Percentiles rank a stretch among this genome's conserved stretches.
Conservation (phyloP, 2,329 filamentous ascomycete species). For the Clarireedia monteithiana region DNA sequence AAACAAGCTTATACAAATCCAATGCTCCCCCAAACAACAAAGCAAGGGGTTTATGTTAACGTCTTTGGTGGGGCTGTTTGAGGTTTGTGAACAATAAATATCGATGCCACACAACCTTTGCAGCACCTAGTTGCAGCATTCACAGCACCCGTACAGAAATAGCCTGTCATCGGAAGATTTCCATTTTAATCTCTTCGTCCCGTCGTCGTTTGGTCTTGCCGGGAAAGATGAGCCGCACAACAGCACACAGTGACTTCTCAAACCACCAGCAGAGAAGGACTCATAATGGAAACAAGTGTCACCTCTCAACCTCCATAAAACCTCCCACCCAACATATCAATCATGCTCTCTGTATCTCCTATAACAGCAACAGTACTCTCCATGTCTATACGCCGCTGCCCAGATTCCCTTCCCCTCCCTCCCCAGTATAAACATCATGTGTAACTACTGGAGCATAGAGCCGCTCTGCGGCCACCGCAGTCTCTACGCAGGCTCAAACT, state of each 20-base stretch:
- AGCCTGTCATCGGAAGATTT: constrained; percentile 5
- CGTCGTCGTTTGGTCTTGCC: background rate
- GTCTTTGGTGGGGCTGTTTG: constrained; percentile 5
- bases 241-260: constrained; percentile 4
- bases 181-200: background rate
- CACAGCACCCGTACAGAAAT: background rate
- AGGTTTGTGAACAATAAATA: background rate
- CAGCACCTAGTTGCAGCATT: background rate
- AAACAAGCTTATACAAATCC: constrained; percentile 5
- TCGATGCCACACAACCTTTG: background rate
- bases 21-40: constrained; percentile 2
- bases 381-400: background rate
- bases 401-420: background rate
- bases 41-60: background rate
- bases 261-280: constrained; percentile 8
- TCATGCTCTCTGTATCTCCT: constrained; percentile 1
- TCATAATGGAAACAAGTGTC: constrained; percentile 1
- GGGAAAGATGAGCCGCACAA: constrained; percentile 3
- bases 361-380: background rate
- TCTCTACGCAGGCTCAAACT: constrained; percentile 24
- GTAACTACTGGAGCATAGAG: constrained; percentile 24
- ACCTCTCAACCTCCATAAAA: background rate
- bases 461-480: constrained; percentile 24
- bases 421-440: constrained; percentile 17
- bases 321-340: background rate